Evolutionary conservation across 1,284 basidiomycete genomes (phyloP).

Genomic region (Melampsora occidentalis): DNA sequence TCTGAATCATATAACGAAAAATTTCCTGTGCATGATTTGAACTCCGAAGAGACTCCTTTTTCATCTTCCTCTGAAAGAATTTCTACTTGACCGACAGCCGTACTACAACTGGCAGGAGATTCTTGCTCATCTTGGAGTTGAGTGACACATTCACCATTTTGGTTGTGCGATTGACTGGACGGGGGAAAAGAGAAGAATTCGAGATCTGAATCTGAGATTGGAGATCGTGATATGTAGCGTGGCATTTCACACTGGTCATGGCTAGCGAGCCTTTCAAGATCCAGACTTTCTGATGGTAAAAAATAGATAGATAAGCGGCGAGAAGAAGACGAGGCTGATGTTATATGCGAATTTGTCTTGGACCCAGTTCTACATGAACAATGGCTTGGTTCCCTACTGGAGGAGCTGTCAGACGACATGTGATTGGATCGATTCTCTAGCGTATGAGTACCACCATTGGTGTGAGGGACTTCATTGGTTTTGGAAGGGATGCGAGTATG

Average conservation of each 20-base stretch:
- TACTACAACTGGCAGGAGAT: slow-evolving; percentile 5
- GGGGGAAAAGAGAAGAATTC: background rate
- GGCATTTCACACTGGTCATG: background rate
- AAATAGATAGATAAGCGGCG: background rate
- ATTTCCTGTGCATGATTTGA: slow-evolving; percentile 3
- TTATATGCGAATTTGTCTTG: background rate
- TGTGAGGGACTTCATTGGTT: too few species aligned
- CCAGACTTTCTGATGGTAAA: background rate
- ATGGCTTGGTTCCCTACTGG: background rate
- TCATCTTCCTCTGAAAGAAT: background rate
- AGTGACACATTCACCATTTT: background rate
- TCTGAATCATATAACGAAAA: background rate
- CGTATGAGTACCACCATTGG: background rate
- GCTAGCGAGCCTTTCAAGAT: background rate
- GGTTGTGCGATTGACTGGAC: background rate
- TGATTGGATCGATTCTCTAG: background rate
- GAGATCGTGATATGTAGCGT: background rate
- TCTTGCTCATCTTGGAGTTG: slow-evolving; percentile 2
- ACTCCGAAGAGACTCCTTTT: background rate
- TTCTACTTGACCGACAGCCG: background rate
- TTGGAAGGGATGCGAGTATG: too few species aligned
- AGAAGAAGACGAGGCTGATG: background rate
- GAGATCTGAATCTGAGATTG: background rate
- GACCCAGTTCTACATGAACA: background rate
- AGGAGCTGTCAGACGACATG: background rate